A percentile compares a stretch with the other conserved stretches of the same genome.
Conservation (phyloP, 768 basidiomycete genomes). For the Pleurotus sapidus region DNA sequence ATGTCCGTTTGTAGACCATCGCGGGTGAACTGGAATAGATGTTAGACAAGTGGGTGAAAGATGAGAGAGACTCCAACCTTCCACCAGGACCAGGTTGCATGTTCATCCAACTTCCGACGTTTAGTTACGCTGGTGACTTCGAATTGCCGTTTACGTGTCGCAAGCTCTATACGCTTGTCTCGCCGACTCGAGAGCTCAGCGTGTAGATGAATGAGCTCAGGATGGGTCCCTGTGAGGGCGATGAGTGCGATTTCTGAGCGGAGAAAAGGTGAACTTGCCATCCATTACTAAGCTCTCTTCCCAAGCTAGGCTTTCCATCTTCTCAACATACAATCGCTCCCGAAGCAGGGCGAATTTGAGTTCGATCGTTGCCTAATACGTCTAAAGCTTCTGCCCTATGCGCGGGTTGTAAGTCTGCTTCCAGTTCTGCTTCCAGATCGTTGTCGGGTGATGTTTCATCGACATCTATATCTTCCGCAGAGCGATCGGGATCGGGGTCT, state of each 20-base stretch:
- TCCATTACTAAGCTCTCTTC: constrained; percentile 80
- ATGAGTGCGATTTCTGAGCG: constrained; percentile 3
- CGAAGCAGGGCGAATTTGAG: constrained; percentile 87
- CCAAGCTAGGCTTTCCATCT: constrained; percentile 88
- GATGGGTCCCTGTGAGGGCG: constrained; percentile 64
- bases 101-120: constrained; percentile 67
- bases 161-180: constrained; percentile 79
- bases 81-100: constrained; percentile 89
- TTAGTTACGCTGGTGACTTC: constrained; percentile 63
- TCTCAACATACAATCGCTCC: constrained; percentile 88
- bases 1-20: constrained; percentile 83
- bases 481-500: constrained; percentile 24
- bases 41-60: background rate
- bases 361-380: constrained; percentile 84
- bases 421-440: constrained; percentile 46
- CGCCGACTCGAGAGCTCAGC: constrained; percentile 74
- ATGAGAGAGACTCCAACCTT: constrained; percentile 46
- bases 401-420: constrained; percentile 74
- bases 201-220: constrained; percentile 81
- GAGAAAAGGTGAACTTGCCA: constrained; percentile 44
- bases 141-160: constrained; percentile 67
- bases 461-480: constrained; percentile 28
- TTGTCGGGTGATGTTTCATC: constrained; percentile 36
- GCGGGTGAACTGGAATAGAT: constrained; percentile 53
- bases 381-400: constrained; percentile 88